phyloP scores from a whole-genome alignment of 1,284 basidiomycete species.

The Ustilago shanxiensis region DNA sequence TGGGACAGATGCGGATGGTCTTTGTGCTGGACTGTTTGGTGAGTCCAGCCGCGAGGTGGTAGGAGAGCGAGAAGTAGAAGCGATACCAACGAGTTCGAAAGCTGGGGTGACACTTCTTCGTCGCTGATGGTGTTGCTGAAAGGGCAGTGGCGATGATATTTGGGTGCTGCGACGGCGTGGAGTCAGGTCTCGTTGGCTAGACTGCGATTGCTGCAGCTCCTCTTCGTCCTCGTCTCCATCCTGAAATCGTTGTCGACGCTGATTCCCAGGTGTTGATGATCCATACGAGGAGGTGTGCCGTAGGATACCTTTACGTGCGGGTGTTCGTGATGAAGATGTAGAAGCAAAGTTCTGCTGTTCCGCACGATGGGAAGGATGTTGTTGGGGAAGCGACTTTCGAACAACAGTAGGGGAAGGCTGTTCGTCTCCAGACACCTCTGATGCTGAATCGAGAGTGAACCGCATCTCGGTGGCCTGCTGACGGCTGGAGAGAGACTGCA shows the following conservation, averaged over 20 bases:
- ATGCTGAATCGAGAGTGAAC: conserved; percentile 43
- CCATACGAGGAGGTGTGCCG: conserved; percentile 33
- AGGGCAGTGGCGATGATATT: conserved; percentile 6
- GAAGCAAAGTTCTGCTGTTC: conserved; percentile 33
- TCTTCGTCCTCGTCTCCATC: conserved; percentile 6
- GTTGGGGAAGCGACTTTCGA: conserved; percentile 30
- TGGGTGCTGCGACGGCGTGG: conserved; percentile 8
- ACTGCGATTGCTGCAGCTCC: not conserved
- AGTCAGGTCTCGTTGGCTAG: conserved; percentile 3
- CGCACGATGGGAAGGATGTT: not conserved
- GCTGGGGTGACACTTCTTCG: conserved; percentile 34
- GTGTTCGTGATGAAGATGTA: conserved; percentile 21
- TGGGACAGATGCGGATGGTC: conserved; percentile 15
- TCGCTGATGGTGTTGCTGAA: conserved; percentile 20
- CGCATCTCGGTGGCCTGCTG: conserved; percentile 13
- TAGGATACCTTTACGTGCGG: conserved; percentile 36
- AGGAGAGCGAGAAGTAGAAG: conserved; percentile 23
- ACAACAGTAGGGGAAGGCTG: conserved; percentile 25
- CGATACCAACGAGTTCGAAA: conserved; percentile 41
- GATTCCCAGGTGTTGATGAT: conserved; percentile 14
- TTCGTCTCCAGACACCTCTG: conserved; percentile 40
- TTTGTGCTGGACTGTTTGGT: not conserved
- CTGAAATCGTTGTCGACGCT: conserved; percentile 23
- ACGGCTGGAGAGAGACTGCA: not conserved
- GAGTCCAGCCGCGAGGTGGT: conserved; percentile 8